A percentile compares a stretch with the other conserved stretches of the same genome.
Conservation (phyloP, 1,284 basidiomycete species). For the Malassezia brasiliensis region DNA sequence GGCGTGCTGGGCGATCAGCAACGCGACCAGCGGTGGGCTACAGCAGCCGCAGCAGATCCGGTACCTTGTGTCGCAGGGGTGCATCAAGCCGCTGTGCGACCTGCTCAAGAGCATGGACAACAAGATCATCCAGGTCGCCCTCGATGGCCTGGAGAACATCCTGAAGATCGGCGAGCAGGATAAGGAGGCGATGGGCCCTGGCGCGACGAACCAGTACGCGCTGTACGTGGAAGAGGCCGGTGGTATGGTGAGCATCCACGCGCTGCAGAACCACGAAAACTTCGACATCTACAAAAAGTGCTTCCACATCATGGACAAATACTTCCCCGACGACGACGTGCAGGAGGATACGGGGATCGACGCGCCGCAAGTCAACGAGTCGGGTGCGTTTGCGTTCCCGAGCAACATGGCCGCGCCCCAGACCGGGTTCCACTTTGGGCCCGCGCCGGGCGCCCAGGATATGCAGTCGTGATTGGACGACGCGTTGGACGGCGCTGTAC, state of each 20-base stretch:
- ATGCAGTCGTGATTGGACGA: slow-evolving; percentile 29
- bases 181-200: slow-evolving; percentile 71
- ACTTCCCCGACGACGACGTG: slow-evolving; percentile 52
- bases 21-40: slow-evolving; percentile 93
- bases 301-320: slow-evolving; percentile 68
- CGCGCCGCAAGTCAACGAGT: slow-evolving; percentile 71
- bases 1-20: slow-evolving; percentile 99
- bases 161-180: slow-evolving; percentile 96
- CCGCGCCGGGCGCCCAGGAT: slow-evolving; percentile 21
- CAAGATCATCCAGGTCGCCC: slow-evolving; percentile 96
- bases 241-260: slow-evolving; percentile 92
- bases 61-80: slow-evolving; percentile 92
- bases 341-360: slow-evolving; percentile 59
- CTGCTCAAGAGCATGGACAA: slow-evolving; percentile 96
- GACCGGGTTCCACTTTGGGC: slow-evolving; percentile 43
- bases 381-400: slow-evolving; percentile 68
- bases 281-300: slow-evolving; percentile 99
- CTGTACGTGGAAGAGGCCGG: slow-evolving; percentile 88
- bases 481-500: slow-evolving; percentile 9
- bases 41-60: slow-evolving; percentile 95
- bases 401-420: slow-evolving; percentile 48
- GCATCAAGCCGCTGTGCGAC: slow-evolving; percentile 97
- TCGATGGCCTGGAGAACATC: slow-evolving; percentile 97
- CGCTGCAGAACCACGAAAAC: slow-evolving; percentile 98
- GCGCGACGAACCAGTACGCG: slow-evolving; percentile 84